Evolutionary conservation across 2,329 filamentous ascomycete species (phyloP).

Genomic region (Diaporthe ilicicola): DNA sequence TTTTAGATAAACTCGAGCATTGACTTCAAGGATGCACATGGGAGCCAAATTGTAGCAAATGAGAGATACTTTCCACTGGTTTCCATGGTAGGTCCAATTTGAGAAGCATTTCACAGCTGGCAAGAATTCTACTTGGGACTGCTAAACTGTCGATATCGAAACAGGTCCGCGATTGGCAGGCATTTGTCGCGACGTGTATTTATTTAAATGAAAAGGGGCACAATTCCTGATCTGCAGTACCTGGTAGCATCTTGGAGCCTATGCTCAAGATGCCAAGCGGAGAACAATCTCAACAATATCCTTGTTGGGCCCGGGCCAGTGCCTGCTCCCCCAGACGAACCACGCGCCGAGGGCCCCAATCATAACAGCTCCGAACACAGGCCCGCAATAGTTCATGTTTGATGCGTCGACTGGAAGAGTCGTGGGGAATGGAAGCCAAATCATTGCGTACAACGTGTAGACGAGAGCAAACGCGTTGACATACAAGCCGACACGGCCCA

Average conservation of each 20-base stretch:
- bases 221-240: background rate
- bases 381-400: no score
- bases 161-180: background rate
- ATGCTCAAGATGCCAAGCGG: background rate
- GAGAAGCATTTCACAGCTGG: background rate
- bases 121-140: background rate
- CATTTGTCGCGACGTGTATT: background rate
- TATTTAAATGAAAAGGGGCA: background rate
- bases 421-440: constrained; percentile 34
- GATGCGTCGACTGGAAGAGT: constrained; percentile 33
- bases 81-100: background rate
- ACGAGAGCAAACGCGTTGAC: constrained; percentile 33
- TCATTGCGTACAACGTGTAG: constrained; percentile 32
- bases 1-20: no score
- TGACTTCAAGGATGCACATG: no score
- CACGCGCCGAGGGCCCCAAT: no score
- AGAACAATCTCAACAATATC: background rate
- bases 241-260: background rate
- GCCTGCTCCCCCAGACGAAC: no score
- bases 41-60: no score
- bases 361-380: no score
- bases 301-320: constrained; percentile 28
- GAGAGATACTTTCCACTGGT: background rate
- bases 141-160: background rate
- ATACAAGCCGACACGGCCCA: constrained; percentile 25